phyloP scores from a whole-genome alignment of 2,329 filamentous ascomycete genomes.

The Diaporthe aspalathi region DNA sequence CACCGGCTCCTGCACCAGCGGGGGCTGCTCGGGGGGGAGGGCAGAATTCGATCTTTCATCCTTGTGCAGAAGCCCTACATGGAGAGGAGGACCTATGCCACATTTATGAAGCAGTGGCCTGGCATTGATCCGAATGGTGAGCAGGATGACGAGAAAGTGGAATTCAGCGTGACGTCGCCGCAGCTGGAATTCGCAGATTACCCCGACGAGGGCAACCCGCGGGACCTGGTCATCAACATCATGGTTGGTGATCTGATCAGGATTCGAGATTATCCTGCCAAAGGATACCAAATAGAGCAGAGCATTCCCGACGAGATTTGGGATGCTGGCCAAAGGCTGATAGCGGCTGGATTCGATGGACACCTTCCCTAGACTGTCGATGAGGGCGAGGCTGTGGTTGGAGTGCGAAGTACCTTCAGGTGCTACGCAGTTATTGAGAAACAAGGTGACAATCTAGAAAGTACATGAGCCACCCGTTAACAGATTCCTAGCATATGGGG shows the following conservation, averaged over 20 bases:
- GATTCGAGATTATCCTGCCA: conserved; percentile 56
- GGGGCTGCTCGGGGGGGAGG: conserved; percentile 39
- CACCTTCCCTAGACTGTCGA: conserved; percentile 50
- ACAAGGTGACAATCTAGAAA: too few species aligned
- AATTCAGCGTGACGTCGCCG: conserved; percentile 56
- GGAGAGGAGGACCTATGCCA: conserved; percentile 59
- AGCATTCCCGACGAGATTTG: conserved; percentile 55
- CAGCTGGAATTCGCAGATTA: conserved; percentile 54
- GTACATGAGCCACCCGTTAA: too few species aligned
- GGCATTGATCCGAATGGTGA: conserved; percentile 38
- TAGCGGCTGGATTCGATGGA: conserved; percentile 51
- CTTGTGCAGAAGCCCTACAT: conserved; percentile 63
- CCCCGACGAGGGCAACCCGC: conserved; percentile 54
- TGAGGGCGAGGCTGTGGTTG: not conserved
- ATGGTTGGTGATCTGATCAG: conserved; percentile 59
- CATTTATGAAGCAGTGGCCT: conserved; percentile 60
- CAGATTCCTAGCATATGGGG: too few species aligned
- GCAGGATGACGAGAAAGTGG: conserved; percentile 34
- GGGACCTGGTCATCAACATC: conserved; percentile 56
- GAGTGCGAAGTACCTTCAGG: not conserved
- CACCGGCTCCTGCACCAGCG: conserved; percentile 48
- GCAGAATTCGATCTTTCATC: conserved; percentile 48
- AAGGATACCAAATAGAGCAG: conserved; percentile 57
- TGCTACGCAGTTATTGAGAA: not conserved
- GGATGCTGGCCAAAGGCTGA: conserved; percentile 54